These are phyloP conservation scores for Hygrophila difformis DNA, from an alignment of 257 asterid species.

Conservation along the genomic window DNA sequence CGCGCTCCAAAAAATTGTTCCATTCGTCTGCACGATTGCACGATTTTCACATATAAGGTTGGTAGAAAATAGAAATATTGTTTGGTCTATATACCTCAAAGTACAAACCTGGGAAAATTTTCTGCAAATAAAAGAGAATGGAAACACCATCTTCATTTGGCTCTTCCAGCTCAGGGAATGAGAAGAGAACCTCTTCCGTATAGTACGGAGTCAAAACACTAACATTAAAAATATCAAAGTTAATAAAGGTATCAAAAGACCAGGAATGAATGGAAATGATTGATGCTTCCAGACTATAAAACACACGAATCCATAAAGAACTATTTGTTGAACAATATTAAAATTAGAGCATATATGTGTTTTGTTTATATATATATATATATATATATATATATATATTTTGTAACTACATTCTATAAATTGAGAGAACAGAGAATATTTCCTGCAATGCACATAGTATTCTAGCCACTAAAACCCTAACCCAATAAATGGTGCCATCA, in stretches of 20 bases:
- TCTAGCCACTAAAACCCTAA: too few relatives aligned
- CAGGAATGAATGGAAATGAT: too few relatives aligned
- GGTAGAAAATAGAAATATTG: conserved; percentile 20
- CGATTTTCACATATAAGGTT: conserved; percentile 12
- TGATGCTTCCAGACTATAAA: too few relatives aligned
- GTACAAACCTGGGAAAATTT: conserved; percentile 78
- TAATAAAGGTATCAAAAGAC: neutral
- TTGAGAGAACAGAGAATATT: too few relatives aligned
- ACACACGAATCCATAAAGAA: too few relatives aligned
- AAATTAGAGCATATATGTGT: too few relatives aligned
- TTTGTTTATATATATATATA: too few relatives aligned
- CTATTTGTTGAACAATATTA: too few relatives aligned
- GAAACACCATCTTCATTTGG: conserved; percentile 94
- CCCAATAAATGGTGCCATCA: too few relatives aligned
- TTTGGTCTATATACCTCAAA: conserved; percentile 26
- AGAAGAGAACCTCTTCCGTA: conserved; percentile 87
- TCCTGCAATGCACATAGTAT: too few relatives aligned
- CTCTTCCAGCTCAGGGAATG: conserved; percentile 70
- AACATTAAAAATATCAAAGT: conserved; percentile 12
- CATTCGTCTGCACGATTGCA: conserved; percentile 90
- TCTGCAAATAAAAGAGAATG: conserved; percentile 80
- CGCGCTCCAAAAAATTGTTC: conserved; percentile 84
- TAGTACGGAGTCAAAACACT: conserved; percentile 90
- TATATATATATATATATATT: too few relatives aligned
- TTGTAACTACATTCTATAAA: too few relatives aligned